A percentile compares a stretch with the other conserved stretches of the same genome.
These are phyloP conservation scores for Colletotrichum camelliae DNA, from an alignment of 2,329 filamentous ascomycete species.

Conservation along the genomic window DNA sequence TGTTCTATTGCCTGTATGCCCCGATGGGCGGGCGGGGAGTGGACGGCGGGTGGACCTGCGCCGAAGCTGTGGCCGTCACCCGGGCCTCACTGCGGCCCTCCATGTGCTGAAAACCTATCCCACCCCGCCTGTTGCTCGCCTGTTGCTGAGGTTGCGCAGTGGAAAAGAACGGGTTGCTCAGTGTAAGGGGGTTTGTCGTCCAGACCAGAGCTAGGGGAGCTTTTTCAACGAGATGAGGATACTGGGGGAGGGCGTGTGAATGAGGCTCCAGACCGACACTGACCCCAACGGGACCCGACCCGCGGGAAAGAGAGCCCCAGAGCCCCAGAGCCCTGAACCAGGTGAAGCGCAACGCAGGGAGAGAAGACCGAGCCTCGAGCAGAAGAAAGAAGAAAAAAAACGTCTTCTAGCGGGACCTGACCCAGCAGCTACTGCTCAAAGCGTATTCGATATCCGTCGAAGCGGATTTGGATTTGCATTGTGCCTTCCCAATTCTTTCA, in stretches of 20 bases:
- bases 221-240: not conserved
- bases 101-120: not conserved
- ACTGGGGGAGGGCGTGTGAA: not conserved
- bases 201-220: not conserved
- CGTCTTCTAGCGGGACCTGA: not conserved
- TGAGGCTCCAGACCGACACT: not conserved
- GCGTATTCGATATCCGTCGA: not conserved
- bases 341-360: not conserved
- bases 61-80: not conserved
- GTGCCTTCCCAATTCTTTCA: not conserved
- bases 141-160: not conserved
- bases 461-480: not conserved
- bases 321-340: not conserved
- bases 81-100: not conserved
- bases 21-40: not conserved
- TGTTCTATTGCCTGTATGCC: not conserved
- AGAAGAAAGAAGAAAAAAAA: not conserved
- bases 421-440: not conserved
- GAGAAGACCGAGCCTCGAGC: not conserved
- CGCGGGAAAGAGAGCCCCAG: not conserved
- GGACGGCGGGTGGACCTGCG: not conserved
- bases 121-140: not conserved
- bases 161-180: conserved; percentile 16
- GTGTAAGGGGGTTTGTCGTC: conserved; percentile 16
- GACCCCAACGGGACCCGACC: not conserved